Conservation (phyloP, 495 filamentous ascomycete species). For the Annulohypoxylon bovei region DNA sequence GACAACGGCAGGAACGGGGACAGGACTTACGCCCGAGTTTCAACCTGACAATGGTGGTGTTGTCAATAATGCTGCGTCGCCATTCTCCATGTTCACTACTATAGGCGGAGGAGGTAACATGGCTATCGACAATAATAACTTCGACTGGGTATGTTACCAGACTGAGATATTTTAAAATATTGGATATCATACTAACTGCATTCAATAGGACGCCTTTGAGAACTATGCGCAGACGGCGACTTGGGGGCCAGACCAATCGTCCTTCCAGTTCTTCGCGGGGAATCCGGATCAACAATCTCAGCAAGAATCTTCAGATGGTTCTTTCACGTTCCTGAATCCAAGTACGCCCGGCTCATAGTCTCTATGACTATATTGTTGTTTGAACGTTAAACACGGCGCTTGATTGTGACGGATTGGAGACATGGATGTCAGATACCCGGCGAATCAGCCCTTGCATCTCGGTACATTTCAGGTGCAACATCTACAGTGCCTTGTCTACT, state of each 20-base stretch:
- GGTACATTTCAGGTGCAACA: slow-evolving; percentile 10
- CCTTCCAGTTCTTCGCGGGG: slow-evolving; percentile 58
- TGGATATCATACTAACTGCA: slow-evolving; percentile 14
- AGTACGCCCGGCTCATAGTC: slow-evolving; percentile 26
- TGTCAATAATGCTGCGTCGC: slow-evolving; percentile 62
- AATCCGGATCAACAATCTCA: slow-evolving; percentile 51
- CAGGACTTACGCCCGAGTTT: slow-evolving; percentile 56
- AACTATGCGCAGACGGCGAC: slow-evolving; percentile 60
- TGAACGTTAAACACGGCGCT: slow-evolving; percentile 19
- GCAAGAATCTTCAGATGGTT: slow-evolving; percentile 43
- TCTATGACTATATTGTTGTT: background rate
- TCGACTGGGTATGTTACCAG: slow-evolving; percentile 78
- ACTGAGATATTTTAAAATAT: background rate
- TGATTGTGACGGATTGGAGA: slow-evolving; percentile 15
- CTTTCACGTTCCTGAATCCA: slow-evolving; percentile 42
- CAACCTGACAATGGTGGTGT: slow-evolving; percentile 64
- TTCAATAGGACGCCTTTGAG: slow-evolving; percentile 57
- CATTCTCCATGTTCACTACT: slow-evolving; percentile 61
- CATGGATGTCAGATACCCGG: slow-evolving; percentile 33
- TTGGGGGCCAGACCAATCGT: slow-evolving; percentile 56
- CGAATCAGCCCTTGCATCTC: slow-evolving; percentile 2
- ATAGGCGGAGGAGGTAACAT: slow-evolving; percentile 52
- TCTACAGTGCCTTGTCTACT: background rate
- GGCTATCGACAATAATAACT: slow-evolving; percentile 63
- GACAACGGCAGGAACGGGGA: slow-evolving; percentile 36